phyloP scores from a whole-genome alignment of 2,329 filamentous ascomycete species.

The Cladosporium colombiae region DNA sequence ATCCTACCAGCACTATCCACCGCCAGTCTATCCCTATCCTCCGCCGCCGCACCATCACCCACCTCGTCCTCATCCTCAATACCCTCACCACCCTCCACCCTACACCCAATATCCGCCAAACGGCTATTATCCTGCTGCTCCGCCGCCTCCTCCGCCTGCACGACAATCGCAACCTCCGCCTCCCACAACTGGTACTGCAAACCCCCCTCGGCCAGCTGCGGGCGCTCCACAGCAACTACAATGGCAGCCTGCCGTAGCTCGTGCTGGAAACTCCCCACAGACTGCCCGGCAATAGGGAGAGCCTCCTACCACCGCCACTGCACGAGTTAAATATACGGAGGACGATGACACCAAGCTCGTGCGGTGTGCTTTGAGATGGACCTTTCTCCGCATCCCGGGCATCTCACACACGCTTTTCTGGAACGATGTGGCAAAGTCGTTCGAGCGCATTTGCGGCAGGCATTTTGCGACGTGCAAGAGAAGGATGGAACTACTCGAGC shows the following conservation, averaged over 20 bases:
- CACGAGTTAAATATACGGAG: neutral
- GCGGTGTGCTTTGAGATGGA: neutral
- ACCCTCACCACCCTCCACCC: neutral
- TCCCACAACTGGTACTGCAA: neutral
- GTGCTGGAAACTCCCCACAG: neutral
- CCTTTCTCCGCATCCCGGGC: neutral
- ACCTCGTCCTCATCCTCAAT: neutral
- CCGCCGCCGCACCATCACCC: neutral
- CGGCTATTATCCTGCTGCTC: neutral
- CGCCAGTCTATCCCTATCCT: neutral
- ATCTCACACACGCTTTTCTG: neutral
- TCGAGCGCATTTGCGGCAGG: neutral
- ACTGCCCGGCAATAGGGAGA: neutral
- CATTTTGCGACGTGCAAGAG: neutral
- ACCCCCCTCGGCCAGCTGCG: neutral
- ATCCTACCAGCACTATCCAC: neutral
- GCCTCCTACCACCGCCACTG: neutral
- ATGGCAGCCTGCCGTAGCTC: neutral
- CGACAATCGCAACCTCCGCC: neutral
- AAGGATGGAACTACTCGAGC: neutral
- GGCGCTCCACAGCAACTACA: neutral
- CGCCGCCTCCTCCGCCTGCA: neutral
- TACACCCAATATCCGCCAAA: neutral
- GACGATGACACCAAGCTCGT: slow-evolving; percentile 6
- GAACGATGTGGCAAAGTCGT: neutral